These are phyloP conservation scores for Magnolia officinalis DNA, from an alignment of 164 flowering plant species.

Conservation along the genomic window DNA sequence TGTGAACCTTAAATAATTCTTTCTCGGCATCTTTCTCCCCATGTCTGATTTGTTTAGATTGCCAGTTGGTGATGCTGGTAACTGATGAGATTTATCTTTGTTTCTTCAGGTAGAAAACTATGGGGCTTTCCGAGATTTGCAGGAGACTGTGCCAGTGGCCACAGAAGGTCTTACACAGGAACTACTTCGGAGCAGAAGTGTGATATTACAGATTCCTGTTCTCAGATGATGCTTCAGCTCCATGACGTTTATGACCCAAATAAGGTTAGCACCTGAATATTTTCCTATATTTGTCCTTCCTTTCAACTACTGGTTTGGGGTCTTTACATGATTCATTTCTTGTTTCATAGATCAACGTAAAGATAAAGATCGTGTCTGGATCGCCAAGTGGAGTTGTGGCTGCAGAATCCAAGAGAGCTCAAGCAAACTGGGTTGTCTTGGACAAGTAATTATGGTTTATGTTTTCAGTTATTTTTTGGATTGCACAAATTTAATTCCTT, in stretches of 20 bases:
- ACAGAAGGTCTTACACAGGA: slow-evolving; percentile 47
- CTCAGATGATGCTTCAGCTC: slow-evolving; percentile 98
- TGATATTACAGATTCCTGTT: slow-evolving; percentile 82
- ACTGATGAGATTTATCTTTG: neutral
- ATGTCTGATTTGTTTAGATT: too few species aligned
- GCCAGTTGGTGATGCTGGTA: neutral
- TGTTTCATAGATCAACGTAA: slow-evolving; percentile 66
- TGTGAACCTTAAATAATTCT: too few species aligned
- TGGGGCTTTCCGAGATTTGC: slow-evolving; percentile 96
- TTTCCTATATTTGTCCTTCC: neutral
- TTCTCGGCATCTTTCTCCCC: too few species aligned
- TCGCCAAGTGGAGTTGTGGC: slow-evolving; percentile 92
- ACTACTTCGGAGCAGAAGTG: slow-evolving; percentile 63
- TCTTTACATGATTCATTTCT: neutral
- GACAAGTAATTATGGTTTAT: slow-evolving; percentile 62
- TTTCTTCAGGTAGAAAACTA: slow-evolving; percentile 56
- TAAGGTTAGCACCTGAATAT: slow-evolving; percentile 39
- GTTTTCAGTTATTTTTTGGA: neutral
- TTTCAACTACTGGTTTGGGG: neutral
- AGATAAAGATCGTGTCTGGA: slow-evolving; percentile 77
- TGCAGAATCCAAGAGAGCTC: slow-evolving; percentile 70
- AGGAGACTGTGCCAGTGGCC: slow-evolving; percentile 93
- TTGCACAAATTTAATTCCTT: neutral
- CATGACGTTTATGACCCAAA: slow-evolving; percentile 93
- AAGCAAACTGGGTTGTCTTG: slow-evolving; percentile 88